phyloP scores from a whole-genome alignment of 2,329 filamentous ascomycete genomes.

The Colletotrichum tropicicola region DNA sequence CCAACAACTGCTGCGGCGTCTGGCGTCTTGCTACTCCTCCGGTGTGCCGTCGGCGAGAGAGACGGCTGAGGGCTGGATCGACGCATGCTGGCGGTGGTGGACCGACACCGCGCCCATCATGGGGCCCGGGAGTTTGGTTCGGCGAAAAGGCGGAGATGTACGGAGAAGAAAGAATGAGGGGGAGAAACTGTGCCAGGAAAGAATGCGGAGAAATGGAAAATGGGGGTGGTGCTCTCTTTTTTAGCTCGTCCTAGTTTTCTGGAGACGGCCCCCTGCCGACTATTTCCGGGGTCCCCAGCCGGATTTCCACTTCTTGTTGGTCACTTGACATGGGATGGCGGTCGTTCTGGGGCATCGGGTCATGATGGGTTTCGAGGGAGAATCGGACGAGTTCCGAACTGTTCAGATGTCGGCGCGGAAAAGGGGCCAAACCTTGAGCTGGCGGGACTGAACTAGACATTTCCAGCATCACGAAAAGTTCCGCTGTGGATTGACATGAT shows the following conservation, averaged over 20 bases:
- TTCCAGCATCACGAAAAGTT: too few species aligned
- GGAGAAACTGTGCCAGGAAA: conserved; percentile 23
- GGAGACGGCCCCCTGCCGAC: neutral
- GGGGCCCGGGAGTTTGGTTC: conserved; percentile 12
- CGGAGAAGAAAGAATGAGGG: neutral
- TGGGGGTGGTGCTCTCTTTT: neutral
- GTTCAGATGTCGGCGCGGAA: too few species aligned
- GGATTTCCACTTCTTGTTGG: neutral
- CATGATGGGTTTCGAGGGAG: neutral
- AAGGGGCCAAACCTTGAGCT: too few species aligned
- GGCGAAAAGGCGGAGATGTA: conserved; percentile 8
- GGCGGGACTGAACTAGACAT: too few species aligned
- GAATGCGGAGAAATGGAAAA: conserved; percentile 25
- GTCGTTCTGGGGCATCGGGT: neutral
- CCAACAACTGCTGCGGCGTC: neutral
- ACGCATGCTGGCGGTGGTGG: conserved; percentile 16
- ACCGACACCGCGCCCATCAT: neutral
- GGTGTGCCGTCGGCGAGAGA: neutral
- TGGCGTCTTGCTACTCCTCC: conserved; percentile 2
- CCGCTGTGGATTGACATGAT: too few species aligned
- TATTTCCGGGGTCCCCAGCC: conserved; percentile 12
- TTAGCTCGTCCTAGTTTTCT: too few species aligned
- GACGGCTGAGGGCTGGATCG: conserved; percentile 9
- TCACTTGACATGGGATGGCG: conserved; percentile 13
- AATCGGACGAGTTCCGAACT: conserved; percentile 18